Percentiles rank a stretch among this genome's conserved stretches.
Conservation (phyloP, 2,329 filamentous ascomycete genomes). For the Cladophialophora psammophila region DNA sequence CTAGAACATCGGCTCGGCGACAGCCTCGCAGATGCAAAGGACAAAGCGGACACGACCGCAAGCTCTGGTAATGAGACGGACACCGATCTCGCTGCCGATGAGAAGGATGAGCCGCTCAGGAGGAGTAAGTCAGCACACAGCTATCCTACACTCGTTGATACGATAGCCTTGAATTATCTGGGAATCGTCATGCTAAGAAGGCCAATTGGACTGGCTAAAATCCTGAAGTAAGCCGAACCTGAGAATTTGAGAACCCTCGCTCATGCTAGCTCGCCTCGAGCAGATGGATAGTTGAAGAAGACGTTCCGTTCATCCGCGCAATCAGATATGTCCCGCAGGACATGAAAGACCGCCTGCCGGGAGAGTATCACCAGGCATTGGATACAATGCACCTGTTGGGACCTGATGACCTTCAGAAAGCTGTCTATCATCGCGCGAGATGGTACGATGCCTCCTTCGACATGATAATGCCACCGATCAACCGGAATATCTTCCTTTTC, state of each 20-base stretch:
- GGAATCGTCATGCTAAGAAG: slow-evolving; percentile 76
- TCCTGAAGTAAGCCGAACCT: slow-evolving; percentile 57
- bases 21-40: neutral
- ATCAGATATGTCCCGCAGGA: slow-evolving; percentile 53
- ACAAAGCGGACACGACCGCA: slow-evolving; percentile 20
- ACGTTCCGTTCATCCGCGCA: slow-evolving; percentile 75
- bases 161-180: slow-evolving; percentile 79
- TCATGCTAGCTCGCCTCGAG: neutral
- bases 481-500: slow-evolving; percentile 71
- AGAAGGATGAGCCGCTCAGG: slow-evolving; percentile 44
- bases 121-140: slow-evolving; percentile 47
- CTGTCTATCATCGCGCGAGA: slow-evolving; percentile 67
- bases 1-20: slow-evolving; percentile 47
- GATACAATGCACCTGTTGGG: slow-evolving; percentile 53
- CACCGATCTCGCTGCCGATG: slow-evolving; percentile 36
- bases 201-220: slow-evolving; percentile 76
- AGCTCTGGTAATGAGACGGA: slow-evolving; percentile 50
- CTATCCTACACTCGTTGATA: slow-evolving; percentile 74
- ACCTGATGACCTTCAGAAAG: slow-evolving; percentile 67
- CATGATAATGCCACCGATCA: slow-evolving; percentile 75
- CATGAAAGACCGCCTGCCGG: slow-evolving; percentile 55
- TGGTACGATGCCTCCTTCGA: slow-evolving; percentile 73
- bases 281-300: slow-evolving; percentile 70
- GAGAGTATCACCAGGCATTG: slow-evolving; percentile 50
- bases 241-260: slow-evolving; percentile 40